Evolutionary conservation across 768 basidiomycete genomes (phyloP).

Genomic region (Austroboletus festivus): DNA sequence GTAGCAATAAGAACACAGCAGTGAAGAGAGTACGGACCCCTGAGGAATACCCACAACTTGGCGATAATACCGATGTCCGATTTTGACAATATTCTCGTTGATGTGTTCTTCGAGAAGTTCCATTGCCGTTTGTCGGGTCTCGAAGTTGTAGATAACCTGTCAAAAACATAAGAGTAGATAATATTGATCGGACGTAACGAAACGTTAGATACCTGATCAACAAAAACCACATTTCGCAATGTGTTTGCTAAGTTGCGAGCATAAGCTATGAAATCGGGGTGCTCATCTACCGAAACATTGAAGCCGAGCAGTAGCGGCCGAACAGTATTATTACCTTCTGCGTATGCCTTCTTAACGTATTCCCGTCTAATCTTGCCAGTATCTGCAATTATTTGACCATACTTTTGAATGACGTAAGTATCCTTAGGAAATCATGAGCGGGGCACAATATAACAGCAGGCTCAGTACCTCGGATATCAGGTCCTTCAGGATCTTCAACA

Average conservation of each 20-base stretch:
- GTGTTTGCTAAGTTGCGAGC: conserved; percentile 64
- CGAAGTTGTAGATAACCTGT: conserved; percentile 53
- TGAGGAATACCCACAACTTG: conserved; percentile 97
- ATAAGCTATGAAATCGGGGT: conserved; percentile 67
- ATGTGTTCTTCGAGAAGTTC: conserved; percentile 86
- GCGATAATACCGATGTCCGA: conserved; percentile 74
- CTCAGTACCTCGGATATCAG: conserved; percentile 65
- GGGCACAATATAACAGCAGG: background rate
- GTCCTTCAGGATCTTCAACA: conserved; percentile 71
- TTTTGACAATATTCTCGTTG: conserved; percentile 92
- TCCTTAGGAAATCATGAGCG: conserved; percentile 46
- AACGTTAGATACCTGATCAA: conserved; percentile 63
- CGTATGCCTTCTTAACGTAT: conserved; percentile 59
- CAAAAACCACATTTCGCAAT: conserved; percentile 75
- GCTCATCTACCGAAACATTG: conserved; percentile 52
- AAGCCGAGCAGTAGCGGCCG: background rate
- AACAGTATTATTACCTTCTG: conserved; percentile 65
- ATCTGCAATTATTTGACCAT: conserved; percentile 59
- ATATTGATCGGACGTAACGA: background rate
- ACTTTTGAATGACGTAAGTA: conserved; percentile 64
- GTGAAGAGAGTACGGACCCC: conserved; percentile 89
- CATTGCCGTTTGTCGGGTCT: conserved; percentile 56
- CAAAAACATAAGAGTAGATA: background rate
- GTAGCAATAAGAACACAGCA: conserved; percentile 95
- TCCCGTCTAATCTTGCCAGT: conserved; percentile 55